Base-by-base conservation (phyloP, 2,329 filamentous ascomycete species). In the Elsinoe fawcettii region DNA sequence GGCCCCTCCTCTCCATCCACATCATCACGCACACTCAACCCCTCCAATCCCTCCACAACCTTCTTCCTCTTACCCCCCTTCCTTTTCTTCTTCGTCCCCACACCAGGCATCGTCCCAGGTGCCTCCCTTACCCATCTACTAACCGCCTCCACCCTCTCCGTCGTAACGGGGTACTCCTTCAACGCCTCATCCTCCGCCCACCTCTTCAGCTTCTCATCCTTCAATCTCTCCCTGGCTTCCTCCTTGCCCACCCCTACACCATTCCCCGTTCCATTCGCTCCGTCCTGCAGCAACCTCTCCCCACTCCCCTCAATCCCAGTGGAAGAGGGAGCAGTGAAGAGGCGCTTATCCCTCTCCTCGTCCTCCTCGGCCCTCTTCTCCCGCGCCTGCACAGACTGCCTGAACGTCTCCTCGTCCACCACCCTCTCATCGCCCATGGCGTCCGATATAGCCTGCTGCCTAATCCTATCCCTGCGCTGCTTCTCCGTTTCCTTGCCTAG, bases 91-190 rank as follows among this genome's bases (percentile, higher is more conserved):
- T 67, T 68, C 43, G 60, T 66, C 11, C 64, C 68, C 1, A 58
- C 58, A 1, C 64, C 63, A 30, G 72, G 71, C 46, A 71, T 66
- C 5, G 61, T 65, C 9, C 70, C 58, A n/a, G 75, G 75, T 30
- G 74, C 73, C 60, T 78, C 76, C 25, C 71, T 64, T 14, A 92
- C 80, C 88, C 88, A 93, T 41, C 80, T 73, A 0, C 83, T 80
- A 58, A 92, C 82, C 16, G 81, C 80, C 49, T 82, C 78, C 0
- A 87, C 87, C 20, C 88, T 78, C 61, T 87, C 84, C 1, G 86
- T 88, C 16, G 80, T 77, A 61, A 88, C 83, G 2, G 82, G 81
- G 67, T 87, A 87, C 62, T 89, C 85, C 64, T 81, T 82, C 0
- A 79, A 80, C 59, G 85, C 81, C 55, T 86, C 81, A 51, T 84